These are phyloP conservation scores for Penicillium sp. DNA, from an alignment of 2,329 filamentous ascomycete genomes.

Conservation along the genomic window DNA sequence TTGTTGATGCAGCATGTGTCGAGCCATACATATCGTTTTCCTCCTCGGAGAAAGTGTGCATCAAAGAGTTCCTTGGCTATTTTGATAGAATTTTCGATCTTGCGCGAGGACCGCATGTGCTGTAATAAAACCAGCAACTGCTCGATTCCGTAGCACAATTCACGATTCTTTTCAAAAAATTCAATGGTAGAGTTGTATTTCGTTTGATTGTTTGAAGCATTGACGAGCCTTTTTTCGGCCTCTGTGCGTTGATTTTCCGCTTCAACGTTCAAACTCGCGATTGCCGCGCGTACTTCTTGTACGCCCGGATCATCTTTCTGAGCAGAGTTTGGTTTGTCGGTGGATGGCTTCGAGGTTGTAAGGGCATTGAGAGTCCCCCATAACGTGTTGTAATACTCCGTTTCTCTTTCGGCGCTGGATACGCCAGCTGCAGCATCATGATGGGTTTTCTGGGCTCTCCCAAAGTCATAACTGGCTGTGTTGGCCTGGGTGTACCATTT, in stretches of 20 bases:
- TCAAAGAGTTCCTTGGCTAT: conserved; percentile 8
- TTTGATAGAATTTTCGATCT: background rate
- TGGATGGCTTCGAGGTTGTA: background rate
- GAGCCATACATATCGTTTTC: conserved; percentile 23
- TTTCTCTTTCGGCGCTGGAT: background rate
- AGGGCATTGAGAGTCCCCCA: background rate
- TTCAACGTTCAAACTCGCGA: background rate
- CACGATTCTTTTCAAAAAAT: background rate
- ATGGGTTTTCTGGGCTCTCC: background rate
- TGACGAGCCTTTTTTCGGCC: background rate
- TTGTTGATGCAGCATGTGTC: conserved; percentile 29
- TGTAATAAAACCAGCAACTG: background rate
- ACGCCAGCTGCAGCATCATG: background rate
- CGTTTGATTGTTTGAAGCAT: background rate
- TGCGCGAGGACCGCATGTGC: background rate
- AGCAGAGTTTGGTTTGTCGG: background rate
- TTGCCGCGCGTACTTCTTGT: background rate
- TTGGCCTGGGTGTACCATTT: background rate
- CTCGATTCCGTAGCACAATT: background rate
- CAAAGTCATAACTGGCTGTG: background rate
- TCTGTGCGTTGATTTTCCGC: background rate
- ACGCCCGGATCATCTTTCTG: background rate
- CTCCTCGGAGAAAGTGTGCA: conserved; percentile 5
- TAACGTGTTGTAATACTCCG: background rate
- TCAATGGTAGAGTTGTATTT: background rate